A percentile compares a stretch with the other conserved stretches of the same genome.
Conservation (phyloP, 228 moss, liverwort and hornwort genomes). For the Sphagnum fallax region DNA sequence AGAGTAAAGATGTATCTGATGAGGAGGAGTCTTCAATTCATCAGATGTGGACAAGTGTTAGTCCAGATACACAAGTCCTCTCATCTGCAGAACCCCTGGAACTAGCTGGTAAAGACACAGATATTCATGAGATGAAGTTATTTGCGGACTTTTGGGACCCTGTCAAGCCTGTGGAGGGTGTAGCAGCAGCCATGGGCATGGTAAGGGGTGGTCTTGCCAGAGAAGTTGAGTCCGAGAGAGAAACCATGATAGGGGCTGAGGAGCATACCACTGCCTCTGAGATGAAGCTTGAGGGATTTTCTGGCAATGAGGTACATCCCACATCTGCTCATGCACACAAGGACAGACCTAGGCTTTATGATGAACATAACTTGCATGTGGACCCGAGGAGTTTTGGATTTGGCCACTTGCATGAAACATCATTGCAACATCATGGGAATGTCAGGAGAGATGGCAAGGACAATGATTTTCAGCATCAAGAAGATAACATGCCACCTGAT, state of each 20-base stretch:
- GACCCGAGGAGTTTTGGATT: not conserved
- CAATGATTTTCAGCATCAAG: no score
- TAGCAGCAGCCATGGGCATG: not conserved
- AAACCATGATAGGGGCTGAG: not conserved
- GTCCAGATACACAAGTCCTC: not conserved
- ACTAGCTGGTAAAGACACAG: not conserved
- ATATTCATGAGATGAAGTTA: not conserved
- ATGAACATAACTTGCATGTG: not conserved
- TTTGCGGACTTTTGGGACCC: not conserved
- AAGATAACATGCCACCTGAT: no score
- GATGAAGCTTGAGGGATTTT: not conserved
- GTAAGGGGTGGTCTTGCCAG: not conserved
- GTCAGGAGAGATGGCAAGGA: no score
- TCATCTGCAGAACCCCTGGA: not conserved
- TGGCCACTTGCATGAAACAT: no score
- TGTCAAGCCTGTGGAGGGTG: not conserved
- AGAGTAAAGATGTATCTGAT: not conserved
- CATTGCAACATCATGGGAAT: no score
- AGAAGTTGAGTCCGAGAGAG: not conserved
- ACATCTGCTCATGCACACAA: not conserved
- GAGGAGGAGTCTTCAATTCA: not conserved
- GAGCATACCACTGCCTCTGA: not conserved
- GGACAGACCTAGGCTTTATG: not conserved
- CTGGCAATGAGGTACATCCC: not conserved
- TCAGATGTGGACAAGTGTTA: not conserved